Percentiles rank a stretch among this genome's conserved stretches.
Evolutionary conservation across 1,284 basidiomycete species (phyloP).

Genomic region (Marasmius fiardii): DNA sequence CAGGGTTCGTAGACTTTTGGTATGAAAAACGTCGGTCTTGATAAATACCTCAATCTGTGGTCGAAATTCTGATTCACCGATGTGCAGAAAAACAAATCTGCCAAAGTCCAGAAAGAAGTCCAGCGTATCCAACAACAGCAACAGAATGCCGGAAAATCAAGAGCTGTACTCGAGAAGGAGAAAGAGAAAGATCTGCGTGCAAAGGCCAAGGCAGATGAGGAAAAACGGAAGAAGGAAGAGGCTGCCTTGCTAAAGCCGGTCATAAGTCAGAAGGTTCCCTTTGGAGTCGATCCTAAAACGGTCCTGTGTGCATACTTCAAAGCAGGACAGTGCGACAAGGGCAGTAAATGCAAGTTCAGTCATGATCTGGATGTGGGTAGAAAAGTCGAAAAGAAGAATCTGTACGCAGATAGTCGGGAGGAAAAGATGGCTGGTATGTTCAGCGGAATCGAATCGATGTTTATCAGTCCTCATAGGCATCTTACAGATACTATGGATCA

Average conservation of each 20-base stretch:
- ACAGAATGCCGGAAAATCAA: constrained; percentile 72
- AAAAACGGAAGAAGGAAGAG: constrained; percentile 84
- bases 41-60: constrained; percentile 3
- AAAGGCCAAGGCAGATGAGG: constrained; percentile 79
- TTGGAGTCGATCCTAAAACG: constrained; percentile 94
- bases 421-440: constrained; percentile 71
- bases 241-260: constrained; percentile 78
- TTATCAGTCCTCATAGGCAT: constrained; percentile 8
- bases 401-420: constrained; percentile 89
- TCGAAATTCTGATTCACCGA: constrained; percentile 2
- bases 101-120: constrained; percentile 89
- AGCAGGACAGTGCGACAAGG: constrained; percentile 87
- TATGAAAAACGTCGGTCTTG: constrained; percentile 74
- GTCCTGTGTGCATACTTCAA: constrained; percentile 89
- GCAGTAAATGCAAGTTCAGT: constrained; percentile 93
- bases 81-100: constrained; percentile 87
- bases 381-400: constrained; percentile 95
- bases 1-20: constrained; percentile 70
- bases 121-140: constrained; percentile 77
- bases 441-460: constrained; percentile 7
- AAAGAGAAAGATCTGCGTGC: constrained; percentile 77
- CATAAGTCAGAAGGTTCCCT: constrained; percentile 79
- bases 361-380: constrained; percentile 87
- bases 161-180: constrained; percentile 76
- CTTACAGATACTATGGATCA: constrained; percentile 90